Base-by-base conservation (phyloP, 495 filamentous ascomycete genomes). In the Hypoxylon rickii region DNA sequence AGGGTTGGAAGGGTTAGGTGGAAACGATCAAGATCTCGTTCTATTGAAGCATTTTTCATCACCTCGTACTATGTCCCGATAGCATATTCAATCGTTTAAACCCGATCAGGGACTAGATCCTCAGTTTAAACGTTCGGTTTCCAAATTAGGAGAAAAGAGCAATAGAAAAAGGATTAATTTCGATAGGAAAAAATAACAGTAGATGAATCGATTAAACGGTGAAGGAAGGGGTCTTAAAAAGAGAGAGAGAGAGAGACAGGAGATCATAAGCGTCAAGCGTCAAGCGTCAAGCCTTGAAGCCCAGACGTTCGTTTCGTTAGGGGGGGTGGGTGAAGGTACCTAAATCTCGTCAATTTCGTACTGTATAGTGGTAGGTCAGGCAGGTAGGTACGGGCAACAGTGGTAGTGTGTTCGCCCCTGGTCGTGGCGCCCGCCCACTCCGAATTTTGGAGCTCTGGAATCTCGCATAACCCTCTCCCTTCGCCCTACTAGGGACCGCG, bases 401-500 rank as follows among this genome's bases (percentile, higher is more conserved):
- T n/a, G n/a, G 41, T 44, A 29, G 44, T 36, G 29, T 26, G 17
- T 8, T 33, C 8, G 18, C 50, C 50, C 50, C 45, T 51, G 45
- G 46, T 45, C 36, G 11, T 34, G 40, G 51, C 51, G 58, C 41
- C 59, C 59, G 59, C 41, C 52, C 48, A 51, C 52, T 53, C 48
- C 59, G 52, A 53, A 56, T 62, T 47, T 57, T 56, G 47, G 59
- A 56, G 59, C 52, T 57, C 20, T 56, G 59, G 53, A 62, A 57
- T 57, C 43, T 53, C 42, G 42, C 47, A 52, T 59, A 52, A 61
- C 53, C 53, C 47, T 57, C 47, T 57, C 48, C 59, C 59, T 56
- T 62, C 48, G 36, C 52, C 58, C 52, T 57, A 57, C n/a, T n/a
- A n/a, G n/a, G n/a, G n/a, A n/a, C 59, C 59, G 59, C 59, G 59